These are phyloP conservation scores for Gonium pectorale DNA, from an alignment of 139 green algal species.

Conservation along the genomic window DNA sequence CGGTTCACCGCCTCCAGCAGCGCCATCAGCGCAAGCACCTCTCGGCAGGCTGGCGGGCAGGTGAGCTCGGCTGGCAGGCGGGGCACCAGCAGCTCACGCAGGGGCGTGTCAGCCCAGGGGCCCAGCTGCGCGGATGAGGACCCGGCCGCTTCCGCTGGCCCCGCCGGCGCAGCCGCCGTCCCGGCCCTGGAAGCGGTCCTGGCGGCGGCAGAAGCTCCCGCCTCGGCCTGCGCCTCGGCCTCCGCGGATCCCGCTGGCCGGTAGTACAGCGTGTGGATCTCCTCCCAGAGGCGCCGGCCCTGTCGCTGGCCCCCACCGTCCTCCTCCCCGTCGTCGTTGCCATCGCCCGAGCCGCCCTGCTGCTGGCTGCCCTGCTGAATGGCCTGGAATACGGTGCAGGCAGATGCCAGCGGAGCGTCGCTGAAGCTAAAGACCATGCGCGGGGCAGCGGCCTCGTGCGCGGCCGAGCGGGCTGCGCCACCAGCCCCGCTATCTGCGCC, in stretches of 20 bases:
- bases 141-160: not conserved
- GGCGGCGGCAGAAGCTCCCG: slow-evolving; percentile 5
- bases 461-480: slow-evolving; percentile 30
- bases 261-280: slow-evolving; percentile 92
- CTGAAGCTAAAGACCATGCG: slow-evolving; percentile 80
- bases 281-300: slow-evolving; percentile 81
- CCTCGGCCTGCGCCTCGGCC: slow-evolving; percentile 43
- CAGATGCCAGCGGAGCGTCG: slow-evolving; percentile 57
- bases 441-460: slow-evolving; percentile 39
- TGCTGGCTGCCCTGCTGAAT: slow-evolving; percentile 60
- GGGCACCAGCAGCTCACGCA: slow-evolving; percentile 70
- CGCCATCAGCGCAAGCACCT: slow-evolving; percentile 79
- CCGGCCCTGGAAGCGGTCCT: not conserved
- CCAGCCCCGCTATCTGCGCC: slow-evolving; percentile 2
- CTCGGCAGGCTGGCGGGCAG: slow-evolving; percentile 42
- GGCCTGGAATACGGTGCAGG: slow-evolving; percentile 91
- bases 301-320: not conserved
- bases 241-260: slow-evolving; percentile 15
- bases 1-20: slow-evolving; percentile 80
- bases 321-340: slow-evolving; percentile 42
- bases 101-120: slow-evolving; percentile 36
- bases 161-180: not conserved
- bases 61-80: slow-evolving; percentile 51
- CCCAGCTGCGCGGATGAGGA: slow-evolving; percentile 46
- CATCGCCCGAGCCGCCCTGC: slow-evolving; percentile 37